Evolutionary conservation across 1,284 basidiomycete genomes (phyloP), one percentile per base, ranked within the genome.

Genomic region (Sanghuangporus weigelae): DNA sequence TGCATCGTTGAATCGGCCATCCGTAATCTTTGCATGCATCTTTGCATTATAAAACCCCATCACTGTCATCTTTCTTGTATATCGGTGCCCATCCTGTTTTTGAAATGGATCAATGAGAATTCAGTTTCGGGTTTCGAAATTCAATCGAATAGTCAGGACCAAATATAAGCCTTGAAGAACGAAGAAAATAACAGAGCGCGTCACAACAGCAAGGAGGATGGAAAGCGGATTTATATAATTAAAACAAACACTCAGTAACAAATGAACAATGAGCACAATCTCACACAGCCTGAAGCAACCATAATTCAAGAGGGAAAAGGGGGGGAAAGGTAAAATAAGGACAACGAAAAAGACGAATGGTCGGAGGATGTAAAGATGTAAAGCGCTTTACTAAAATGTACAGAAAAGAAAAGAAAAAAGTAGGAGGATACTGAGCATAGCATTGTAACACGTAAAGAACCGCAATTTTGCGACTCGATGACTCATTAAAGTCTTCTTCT

Each of bases 371-470:
- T 62, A 44, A 53, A 40, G 50, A 56, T 31, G 48, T 16, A 21
- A n/a, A n/a, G n/a, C n/a, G n/a, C n/a, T n/a, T n/a, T n/a, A n/a
- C n/a, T n/a, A n/a, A 23, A 10, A 49, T 19, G 11, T 16, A 55
- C 53, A 57, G 49, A 56, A 54, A 54, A 54, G 53, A 62, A 54
- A 63, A 49, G 60, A 60, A 46, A 62, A 56, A 59, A 50, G 40
- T 54, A 48, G 21, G 48, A 14, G n/a, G 42, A 44, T 44, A 44
- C 14, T 19, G 59, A 40, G 57, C 57, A 61, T 56, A 61, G 53
- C 56, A 60, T 50, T 7, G 31, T 60, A 4, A 2, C 3, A 31
- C 26, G 26, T 31, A 31, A 31, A 31, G 26, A 31, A 31, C 5
- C 26, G 26, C 26, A 31, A 4, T 31, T 31, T 3, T 4, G 26